Percentiles rank a stretch among this genome's conserved stretches.
These are phyloP conservation scores for Alternaria triticimaculans DNA, from an alignment of 2,329 filamentous ascomycete species.

Conservation along the genomic window DNA sequence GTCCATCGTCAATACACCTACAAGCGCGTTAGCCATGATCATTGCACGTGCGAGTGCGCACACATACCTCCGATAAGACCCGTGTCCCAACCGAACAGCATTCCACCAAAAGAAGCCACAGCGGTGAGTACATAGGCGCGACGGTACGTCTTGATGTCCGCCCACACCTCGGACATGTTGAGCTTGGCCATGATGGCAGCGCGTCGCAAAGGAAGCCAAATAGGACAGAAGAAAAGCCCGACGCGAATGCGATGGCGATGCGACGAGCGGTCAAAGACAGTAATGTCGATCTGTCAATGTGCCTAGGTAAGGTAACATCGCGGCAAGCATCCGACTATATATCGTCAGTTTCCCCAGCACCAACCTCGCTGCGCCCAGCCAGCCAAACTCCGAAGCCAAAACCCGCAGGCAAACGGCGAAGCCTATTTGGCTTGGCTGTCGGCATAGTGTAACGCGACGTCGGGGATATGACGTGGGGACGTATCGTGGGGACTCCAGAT, in stretches of 20 bases:
- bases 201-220: not conserved
- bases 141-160: constrained; percentile 50
- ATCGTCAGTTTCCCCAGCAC: not conserved
- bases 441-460: constrained; percentile 8
- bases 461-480: constrained; percentile 19
- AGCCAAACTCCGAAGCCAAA: constrained; percentile 7
- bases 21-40: not conserved
- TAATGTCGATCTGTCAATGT: not conserved
- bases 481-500: constrained; percentile 22
- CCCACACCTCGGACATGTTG: constrained; percentile 43
- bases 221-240: not conserved
- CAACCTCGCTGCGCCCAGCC: not conserved
- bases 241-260: not conserved
- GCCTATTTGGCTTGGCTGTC: constrained; percentile 1
- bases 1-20: constrained; percentile 53
- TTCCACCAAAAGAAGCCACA: constrained; percentile 52
- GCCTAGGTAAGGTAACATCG: not conserved
- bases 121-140: constrained; percentile 51
- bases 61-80: constrained; percentile 39
- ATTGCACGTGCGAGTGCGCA: not conserved
- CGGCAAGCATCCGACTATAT: constrained; percentile 4
- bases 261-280: not conserved
- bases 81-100: constrained; percentile 48
- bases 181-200: constrained; percentile 40
- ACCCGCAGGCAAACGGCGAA: constrained; percentile 4